These are phyloP conservation scores for Sporisorium scitamineum DNA, from an alignment of 1,284 basidiomycete species.

Conservation along the genomic window DNA sequence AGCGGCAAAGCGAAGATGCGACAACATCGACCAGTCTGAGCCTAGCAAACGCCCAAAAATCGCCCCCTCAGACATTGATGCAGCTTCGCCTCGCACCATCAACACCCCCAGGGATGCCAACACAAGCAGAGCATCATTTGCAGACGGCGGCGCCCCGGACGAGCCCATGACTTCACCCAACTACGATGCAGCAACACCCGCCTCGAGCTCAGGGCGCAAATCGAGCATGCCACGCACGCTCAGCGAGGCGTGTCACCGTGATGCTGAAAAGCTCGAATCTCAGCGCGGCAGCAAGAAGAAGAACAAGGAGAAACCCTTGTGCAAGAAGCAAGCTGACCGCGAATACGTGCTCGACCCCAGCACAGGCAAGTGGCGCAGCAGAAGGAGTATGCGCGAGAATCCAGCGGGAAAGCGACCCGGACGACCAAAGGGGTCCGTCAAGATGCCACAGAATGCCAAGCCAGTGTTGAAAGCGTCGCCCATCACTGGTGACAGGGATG, in stretches of 20 bases:
- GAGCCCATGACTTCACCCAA: constrained; percentile 30
- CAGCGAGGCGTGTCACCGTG: constrained; percentile 49
- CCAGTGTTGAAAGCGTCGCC: constrained; percentile 19
- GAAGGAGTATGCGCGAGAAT: constrained; percentile 56
- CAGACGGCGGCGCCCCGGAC: constrained; percentile 14
- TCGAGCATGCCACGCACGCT: constrained; percentile 47
- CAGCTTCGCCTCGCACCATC: constrained; percentile 25
- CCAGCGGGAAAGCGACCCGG: constrained; percentile 48
- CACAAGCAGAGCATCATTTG: constrained; percentile 2
- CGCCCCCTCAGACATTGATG: constrained; percentile 23
- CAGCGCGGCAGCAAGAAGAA: constrained; percentile 41
- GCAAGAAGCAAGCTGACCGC: constrained; percentile 46
- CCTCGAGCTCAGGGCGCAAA: constrained; percentile 27
- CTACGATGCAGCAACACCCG: constrained; percentile 24
- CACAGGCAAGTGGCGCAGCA: constrained; percentile 53
- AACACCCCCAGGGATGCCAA: constrained; percentile 20
- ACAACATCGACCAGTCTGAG: constrained; percentile 7
- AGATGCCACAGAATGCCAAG: constrained; percentile 25
- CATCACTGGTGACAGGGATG: constrained; percentile 4
- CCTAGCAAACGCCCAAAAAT: constrained; percentile 29
- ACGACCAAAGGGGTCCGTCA: constrained; percentile 50
- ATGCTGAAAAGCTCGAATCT: constrained; percentile 42
- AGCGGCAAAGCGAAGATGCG: constrained; percentile 28
- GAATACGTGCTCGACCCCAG: constrained; percentile 43
- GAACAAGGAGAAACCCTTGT: constrained; percentile 33